Percentiles rank a stretch among this genome's conserved stretches.
These are phyloP conservation scores for Dipteronia dyeriana DNA, from an alignment of 345 rosid species.

Conservation along the genomic window DNA sequence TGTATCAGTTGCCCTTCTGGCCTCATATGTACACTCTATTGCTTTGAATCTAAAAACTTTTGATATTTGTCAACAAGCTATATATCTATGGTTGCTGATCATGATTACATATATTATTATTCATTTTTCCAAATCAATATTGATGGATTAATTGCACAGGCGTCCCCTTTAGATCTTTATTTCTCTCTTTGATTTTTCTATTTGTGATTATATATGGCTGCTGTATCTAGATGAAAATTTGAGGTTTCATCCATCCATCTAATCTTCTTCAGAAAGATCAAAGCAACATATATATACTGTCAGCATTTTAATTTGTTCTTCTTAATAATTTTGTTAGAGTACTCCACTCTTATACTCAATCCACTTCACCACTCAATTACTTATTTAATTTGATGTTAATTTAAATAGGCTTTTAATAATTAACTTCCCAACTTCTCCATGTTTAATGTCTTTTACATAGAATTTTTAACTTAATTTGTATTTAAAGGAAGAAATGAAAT, in stretches of 20 bases:
- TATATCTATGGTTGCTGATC: neutral
- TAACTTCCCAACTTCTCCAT: too few relatives aligned
- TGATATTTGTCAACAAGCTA: neutral
- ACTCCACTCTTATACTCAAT: too few relatives aligned
- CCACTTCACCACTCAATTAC: too few relatives aligned
- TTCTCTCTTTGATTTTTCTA: too few relatives aligned
- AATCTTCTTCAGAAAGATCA: neutral
- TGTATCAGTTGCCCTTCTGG: conserved; percentile 26
- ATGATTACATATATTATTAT: neutral
- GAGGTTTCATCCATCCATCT: neutral
- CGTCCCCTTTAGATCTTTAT: neutral
- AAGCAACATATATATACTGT: neutral
- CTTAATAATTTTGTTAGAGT: too few relatives aligned
- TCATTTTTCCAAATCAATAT: neutral
- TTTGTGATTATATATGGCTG: neutral
- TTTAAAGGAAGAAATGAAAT: too few relatives aligned
- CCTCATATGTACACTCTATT: conserved; percentile 21
- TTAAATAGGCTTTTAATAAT: too few relatives aligned
- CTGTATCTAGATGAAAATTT: neutral
- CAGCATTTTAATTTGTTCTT: neutral
- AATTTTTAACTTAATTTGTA: too few relatives aligned
- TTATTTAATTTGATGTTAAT: too few relatives aligned
- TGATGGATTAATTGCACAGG: neutral
- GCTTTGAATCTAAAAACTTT: conserved; percentile 9
- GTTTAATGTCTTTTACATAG: too few relatives aligned